Conservation (phyloP, 225 moss, liverwort and hornwort genomes). For the Straminergon stramineum region DNA sequence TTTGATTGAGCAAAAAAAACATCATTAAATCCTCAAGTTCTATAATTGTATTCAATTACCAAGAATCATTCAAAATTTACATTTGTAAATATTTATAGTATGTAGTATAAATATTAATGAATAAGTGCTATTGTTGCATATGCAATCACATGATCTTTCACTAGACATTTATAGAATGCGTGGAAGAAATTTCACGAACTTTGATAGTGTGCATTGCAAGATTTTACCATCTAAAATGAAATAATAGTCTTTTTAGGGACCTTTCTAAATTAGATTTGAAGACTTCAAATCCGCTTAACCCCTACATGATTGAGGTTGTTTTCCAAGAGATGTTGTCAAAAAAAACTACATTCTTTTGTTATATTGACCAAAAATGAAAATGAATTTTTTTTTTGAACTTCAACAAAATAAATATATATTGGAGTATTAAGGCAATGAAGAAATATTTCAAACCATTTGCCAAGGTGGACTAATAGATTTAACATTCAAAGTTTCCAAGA, state of each 20-base stretch:
- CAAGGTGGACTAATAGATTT: fast-evolving
- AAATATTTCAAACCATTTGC: not conserved
- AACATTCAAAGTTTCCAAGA: not conserved
- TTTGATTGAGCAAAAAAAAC: not conserved
- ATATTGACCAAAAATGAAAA: too few species aligned
- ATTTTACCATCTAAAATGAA: not conserved
- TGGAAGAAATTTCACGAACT: too few species aligned
- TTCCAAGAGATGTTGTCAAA: too few species aligned
- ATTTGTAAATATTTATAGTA: not conserved
- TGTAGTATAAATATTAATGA: not conserved
- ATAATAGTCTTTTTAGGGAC: too few species aligned
- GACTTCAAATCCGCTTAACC: not conserved
- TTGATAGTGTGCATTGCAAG: not conserved
- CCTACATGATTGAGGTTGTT: too few species aligned
- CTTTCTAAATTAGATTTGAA: not conserved
- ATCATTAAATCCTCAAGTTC: not conserved
- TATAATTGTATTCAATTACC: not conserved
- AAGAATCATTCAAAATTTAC: not conserved
- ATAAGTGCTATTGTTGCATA: not conserved
- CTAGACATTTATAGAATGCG: not conserved
- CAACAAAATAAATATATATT: too few species aligned
- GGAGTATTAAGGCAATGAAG: too few species aligned
- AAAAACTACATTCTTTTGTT: too few species aligned
- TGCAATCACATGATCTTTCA: not conserved
- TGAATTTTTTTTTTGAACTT: too few species aligned